These are phyloP conservation scores for Akanthomyces lecanii DNA, from an alignment of 2,329 filamentous ascomycete genomes.

Conservation along the genomic window DNA sequence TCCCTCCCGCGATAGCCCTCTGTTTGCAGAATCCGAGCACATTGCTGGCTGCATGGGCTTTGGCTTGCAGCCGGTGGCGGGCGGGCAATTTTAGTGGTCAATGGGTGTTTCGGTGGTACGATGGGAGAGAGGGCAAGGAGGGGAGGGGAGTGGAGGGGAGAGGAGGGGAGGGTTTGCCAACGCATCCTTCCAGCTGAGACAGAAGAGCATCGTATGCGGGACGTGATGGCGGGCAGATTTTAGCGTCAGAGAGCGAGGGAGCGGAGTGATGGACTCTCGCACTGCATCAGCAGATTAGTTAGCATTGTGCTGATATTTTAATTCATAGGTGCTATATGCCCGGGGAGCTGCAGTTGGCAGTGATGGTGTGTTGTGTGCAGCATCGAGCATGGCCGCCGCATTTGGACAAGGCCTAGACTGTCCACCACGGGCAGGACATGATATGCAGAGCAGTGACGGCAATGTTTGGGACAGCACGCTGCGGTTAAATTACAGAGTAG, in stretches of 20 bases:
- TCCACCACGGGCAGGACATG: background rate
- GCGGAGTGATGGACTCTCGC: background rate
- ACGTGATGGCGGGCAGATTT: conserved; percentile 1
- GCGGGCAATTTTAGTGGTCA: too few species aligned
- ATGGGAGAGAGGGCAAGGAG: background rate
- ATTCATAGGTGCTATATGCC: too few species aligned
- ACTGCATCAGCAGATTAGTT: background rate
- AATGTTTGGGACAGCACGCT: background rate
- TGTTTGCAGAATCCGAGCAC: background rate
- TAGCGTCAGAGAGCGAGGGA: background rate
- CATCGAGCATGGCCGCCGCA: background rate
- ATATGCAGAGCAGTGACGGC: background rate
- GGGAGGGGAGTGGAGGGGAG: background rate
- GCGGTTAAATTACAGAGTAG: background rate
- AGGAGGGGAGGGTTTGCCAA: background rate
- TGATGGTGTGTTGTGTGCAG: background rate
- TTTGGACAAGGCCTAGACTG: background rate
- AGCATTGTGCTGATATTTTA: too few species aligned
- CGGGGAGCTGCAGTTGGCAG: too few species aligned
- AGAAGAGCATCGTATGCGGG: background rate
- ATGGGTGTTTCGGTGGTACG: background rate
- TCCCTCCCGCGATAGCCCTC: background rate
- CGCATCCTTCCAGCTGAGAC: conserved; percentile 3
- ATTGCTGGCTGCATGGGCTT: background rate
- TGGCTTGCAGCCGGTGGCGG: background rate